These are phyloP conservation scores for Hypholoma fasciculare DNA, from an alignment of 768 basidiomycete species.

Conservation along the genomic window DNA sequence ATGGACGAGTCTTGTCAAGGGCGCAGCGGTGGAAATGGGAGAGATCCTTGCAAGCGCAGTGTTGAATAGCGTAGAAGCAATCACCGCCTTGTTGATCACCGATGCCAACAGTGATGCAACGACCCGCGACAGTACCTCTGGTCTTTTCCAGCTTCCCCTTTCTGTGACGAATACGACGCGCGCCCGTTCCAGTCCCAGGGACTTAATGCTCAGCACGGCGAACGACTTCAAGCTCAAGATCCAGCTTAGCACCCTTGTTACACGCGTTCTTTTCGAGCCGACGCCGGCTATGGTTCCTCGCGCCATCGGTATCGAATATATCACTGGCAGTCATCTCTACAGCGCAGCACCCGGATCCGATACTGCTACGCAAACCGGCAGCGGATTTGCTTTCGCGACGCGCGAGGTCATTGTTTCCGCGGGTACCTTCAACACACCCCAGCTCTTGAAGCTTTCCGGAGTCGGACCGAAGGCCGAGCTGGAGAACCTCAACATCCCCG, in stretches of 20 bases:
- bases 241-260: constrained; percentile 59
- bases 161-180: constrained; percentile 5
- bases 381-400: constrained; percentile 43
- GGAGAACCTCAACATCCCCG: too few relatives aligned
- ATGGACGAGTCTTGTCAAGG: constrained; percentile 2
- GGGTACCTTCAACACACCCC: too few relatives aligned
- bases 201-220: constrained; percentile 2
- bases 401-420: constrained; percentile 53
- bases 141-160: constrained; percentile 6
- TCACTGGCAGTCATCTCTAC: constrained; percentile 6
- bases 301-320: constrained; percentile 38
- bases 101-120: constrained; percentile 6
- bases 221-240: constrained; percentile 49
- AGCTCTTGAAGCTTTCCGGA: too few relatives aligned
- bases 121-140: constrained; percentile 4
- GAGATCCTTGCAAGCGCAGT: background rate
- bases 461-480: too few relatives aligned
- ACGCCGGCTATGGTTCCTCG: constrained; percentile 40
- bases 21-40: constrained; percentile 2
- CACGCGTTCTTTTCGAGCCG: constrained; percentile 46
- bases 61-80: background rate
- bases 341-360: constrained; percentile 4
- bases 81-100: background rate
- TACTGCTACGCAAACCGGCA: constrained; percentile 18
- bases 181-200: constrained; percentile 5